These are phyloP conservation scores for Margaritispora aquatica DNA, from an alignment of 495 filamentous ascomycete species.

Conservation along the genomic window DNA sequence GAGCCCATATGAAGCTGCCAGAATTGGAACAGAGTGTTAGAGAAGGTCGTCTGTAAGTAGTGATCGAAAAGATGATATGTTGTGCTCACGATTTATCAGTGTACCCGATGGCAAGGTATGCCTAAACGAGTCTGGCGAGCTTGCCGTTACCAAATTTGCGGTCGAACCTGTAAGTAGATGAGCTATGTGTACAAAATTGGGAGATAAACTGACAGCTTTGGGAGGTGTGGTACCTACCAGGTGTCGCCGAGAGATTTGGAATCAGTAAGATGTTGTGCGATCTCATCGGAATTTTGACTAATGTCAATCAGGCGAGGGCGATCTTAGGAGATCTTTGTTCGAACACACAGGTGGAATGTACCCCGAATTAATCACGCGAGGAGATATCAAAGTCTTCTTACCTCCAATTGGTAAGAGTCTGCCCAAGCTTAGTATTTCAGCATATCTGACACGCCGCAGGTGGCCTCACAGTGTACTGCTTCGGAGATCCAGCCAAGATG, in stretches of 20 bases:
- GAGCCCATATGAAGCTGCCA: slow-evolving; percentile 91
- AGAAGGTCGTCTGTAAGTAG: slow-evolving; percentile 56
- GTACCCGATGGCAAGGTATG: slow-evolving; percentile 89
- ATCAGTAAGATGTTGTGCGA: slow-evolving; percentile 50
- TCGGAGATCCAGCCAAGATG: slow-evolving; percentile 91
- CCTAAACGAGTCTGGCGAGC: slow-evolving; percentile 72
- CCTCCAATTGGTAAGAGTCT: slow-evolving; percentile 67
- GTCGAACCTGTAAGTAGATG: slow-evolving; percentile 69
- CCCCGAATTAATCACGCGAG: slow-evolving; percentile 85
- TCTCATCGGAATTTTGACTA: background rate
- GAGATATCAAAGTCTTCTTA: slow-evolving; percentile 91
- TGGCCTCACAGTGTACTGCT: slow-evolving; percentile 93
- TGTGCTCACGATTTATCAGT: slow-evolving; percentile 25
- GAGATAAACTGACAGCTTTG: background rate
- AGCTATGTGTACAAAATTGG: background rate
- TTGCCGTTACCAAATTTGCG: slow-evolving; percentile 94
- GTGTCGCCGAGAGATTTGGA: slow-evolving; percentile 90
- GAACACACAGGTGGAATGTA: slow-evolving; percentile 93
- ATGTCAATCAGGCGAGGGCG: slow-evolving; percentile 62
- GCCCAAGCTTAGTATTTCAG: slow-evolving; percentile 11
- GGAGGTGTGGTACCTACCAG: slow-evolving; percentile 86
- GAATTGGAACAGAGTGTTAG: slow-evolving; percentile 87
- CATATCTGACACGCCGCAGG: slow-evolving; percentile 39
- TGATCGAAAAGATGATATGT: slow-evolving; percentile 6
- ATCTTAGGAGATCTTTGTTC: slow-evolving; percentile 79